Conservation (phyloP, 805 yeast genomes). For the Isabelozyma rhagii region DNA sequence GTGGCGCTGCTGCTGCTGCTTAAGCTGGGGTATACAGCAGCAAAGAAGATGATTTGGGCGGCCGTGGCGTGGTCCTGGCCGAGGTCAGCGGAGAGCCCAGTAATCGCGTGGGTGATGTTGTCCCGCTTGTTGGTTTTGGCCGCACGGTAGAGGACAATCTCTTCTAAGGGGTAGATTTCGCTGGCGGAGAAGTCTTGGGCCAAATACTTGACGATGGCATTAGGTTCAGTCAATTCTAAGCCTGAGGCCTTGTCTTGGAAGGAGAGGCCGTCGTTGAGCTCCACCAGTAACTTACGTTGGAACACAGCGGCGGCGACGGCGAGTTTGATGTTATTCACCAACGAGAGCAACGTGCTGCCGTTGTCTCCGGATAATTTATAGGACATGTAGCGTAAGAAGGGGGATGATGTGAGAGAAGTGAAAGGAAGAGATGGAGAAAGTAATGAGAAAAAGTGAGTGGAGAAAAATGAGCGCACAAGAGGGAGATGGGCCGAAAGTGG, state of each 20-base stretch:
- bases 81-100: constrained; percentile 3
- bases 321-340: constrained; percentile 42
- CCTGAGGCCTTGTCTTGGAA: constrained; percentile 33
- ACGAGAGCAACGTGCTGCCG: constrained; percentile 20
- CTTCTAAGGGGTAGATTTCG: constrained; percentile 39
- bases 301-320: constrained; percentile 38
- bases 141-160: constrained; percentile 40
- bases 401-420: not conserved
- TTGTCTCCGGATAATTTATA: constrained; percentile 26
- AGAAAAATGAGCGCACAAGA: not conserved
- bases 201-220: constrained; percentile 67
- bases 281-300: constrained; percentile 20
- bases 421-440: not conserved
- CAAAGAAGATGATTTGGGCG: constrained; percentile 56
- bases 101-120: constrained; percentile 10
- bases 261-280: constrained; percentile 17
- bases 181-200: constrained; percentile 44
- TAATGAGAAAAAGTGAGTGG: not conserved
- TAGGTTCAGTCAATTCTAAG: constrained; percentile 58
- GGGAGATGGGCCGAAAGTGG: not conserved
- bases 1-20: constrained; percentile 17
- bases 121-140: constrained; percentile 33
- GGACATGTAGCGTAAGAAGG: not conserved
- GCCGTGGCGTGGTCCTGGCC: constrained; percentile 35
- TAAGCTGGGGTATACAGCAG: constrained; percentile 50